Evolutionary conservation across 768 basidiomycete species (phyloP).

Genomic region (Lentinus tigrinus): DNA sequence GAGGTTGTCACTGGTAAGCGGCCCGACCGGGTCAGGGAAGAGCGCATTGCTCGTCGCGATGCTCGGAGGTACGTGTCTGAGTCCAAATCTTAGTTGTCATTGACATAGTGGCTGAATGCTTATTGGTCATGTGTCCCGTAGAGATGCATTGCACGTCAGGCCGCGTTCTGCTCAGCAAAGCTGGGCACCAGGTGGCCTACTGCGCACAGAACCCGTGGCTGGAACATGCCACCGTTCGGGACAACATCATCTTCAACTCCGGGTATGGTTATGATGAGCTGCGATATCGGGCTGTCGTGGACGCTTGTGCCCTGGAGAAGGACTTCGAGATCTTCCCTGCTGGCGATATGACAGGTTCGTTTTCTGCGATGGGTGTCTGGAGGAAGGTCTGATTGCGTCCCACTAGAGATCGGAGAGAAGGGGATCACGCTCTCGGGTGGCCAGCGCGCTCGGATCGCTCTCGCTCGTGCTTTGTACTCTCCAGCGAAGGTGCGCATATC

Average conservation of each 20-base stretch:
- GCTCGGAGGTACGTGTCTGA: conserved; percentile 53
- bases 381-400: not conserved
- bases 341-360: conserved; percentile 71
- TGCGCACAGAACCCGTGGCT: conserved; percentile 73
- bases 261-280: conserved; percentile 54
- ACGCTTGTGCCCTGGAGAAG: conserved; percentile 70
- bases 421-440: conserved; percentile 77
- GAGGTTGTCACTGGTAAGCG: conserved; percentile 57
- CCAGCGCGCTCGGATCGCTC: conserved; percentile 68
- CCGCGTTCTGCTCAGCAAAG: conserved; percentile 53
- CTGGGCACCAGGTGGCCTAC: conserved; percentile 61
- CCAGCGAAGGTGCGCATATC: conserved; percentile 44
- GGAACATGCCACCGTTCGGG: conserved; percentile 77
- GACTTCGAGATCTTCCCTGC: conserved; percentile 74
- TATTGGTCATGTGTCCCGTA: conserved; percentile 20
- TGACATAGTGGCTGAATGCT: not conserved
- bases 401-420: conserved; percentile 74
- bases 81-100: not conserved
- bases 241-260: conserved; percentile 78
- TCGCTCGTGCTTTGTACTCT: conserved; percentile 82
- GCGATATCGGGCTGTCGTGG: conserved; percentile 67
- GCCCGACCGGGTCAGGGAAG: conserved; percentile 72
- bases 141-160: conserved; percentile 63
- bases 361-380: not conserved
- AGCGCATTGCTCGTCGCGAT: conserved; percentile 60